Evolutionary conservation across 805 yeast genomes (phyloP).

Genomic region (Candida tammaniensis): DNA sequence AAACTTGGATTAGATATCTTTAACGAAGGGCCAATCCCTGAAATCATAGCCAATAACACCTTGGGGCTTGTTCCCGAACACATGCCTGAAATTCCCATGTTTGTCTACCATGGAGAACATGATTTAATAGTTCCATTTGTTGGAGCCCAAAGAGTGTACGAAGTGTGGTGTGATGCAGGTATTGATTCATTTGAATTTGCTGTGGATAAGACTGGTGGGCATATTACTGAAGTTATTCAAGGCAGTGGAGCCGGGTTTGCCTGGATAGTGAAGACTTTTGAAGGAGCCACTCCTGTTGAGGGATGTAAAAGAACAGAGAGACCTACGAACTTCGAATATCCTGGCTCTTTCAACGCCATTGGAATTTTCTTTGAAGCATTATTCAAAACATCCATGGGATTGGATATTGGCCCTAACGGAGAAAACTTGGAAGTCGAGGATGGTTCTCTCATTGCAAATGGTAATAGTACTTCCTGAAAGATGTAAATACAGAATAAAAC

Average conservation of each 20-base stretch:
- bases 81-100: constrained; percentile 20
- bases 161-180: constrained; percentile 24
- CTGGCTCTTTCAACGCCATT: constrained; percentile 19
- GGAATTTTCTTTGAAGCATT: constrained; percentile 1
- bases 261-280: constrained; percentile 17
- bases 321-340: constrained; percentile 43
- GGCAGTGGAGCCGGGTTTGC: constrained; percentile 19
- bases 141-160: constrained; percentile 14
- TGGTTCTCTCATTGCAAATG: not conserved
- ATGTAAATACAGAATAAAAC: too few relatives aligned
- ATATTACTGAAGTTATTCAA: constrained; percentile 13
- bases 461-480: constrained; percentile 1
- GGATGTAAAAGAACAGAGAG: constrained; percentile 47
- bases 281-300: constrained; percentile 12
- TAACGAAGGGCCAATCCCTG: constrained; percentile 9
- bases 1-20: constrained; percentile 16
- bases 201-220: constrained; percentile 17
- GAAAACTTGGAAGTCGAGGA: constrained; percentile 5
- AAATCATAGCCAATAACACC: constrained; percentile 18
- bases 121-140: constrained; percentile 19
- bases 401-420: constrained; percentile 10
- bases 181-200: constrained; percentile 24
- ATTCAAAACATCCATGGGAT: constrained; percentile 4
- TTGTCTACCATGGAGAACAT: constrained; percentile 18
- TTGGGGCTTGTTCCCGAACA: constrained; percentile 13